Percentiles rank a stretch among this genome's conserved stretches.
phyloP scores from a whole-genome alignment of 2,329 filamentous ascomycete species.

The Gliomastix tumulicola region DNA sequence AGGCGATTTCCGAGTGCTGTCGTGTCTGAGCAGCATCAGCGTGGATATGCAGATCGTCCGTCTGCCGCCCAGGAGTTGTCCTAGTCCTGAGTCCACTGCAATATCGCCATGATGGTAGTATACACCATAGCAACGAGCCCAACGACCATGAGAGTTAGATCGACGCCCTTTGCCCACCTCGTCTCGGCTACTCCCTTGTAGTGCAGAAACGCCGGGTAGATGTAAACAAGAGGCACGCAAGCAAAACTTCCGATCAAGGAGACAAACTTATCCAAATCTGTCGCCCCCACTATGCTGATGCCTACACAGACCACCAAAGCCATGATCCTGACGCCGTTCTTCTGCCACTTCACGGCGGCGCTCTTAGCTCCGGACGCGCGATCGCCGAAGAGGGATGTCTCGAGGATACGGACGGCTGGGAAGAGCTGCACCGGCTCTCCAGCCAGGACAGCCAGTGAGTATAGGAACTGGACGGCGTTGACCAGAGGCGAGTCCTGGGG shows the following conservation, averaged over 20 bases:
- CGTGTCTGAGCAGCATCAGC: no score
- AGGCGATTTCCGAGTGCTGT: no score
- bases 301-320: conserved; percentile 52
- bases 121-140: conserved; percentile 64
- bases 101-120: conserved; percentile 55
- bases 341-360: conserved; percentile 64
- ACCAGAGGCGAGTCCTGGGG: conserved; percentile 65
- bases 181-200: conserved; percentile 58
- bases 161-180: conserved; percentile 46
- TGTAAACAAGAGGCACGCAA: conserved; percentile 70
- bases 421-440: conserved; percentile 71
- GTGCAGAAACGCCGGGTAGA: conserved; percentile 67
- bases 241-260: conserved; percentile 67
- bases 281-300: conserved; percentile 57
- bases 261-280: conserved; percentile 68
- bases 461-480: conserved; percentile 69
- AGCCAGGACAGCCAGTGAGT: conserved; percentile 66
- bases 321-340: conserved; percentile 57
- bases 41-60: no score
- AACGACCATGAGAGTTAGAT: conserved; percentile 55
- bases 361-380: conserved; percentile 59
- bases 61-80: no score
- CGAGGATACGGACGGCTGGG: conserved; percentile 65
- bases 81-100: conserved; percentile 22
- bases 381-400: conserved; percentile 60